These are phyloP conservation scores for Xylaria sp. DNA, from an alignment of 2,329 filamentous ascomycete genomes.

Conservation along the genomic window DNA sequence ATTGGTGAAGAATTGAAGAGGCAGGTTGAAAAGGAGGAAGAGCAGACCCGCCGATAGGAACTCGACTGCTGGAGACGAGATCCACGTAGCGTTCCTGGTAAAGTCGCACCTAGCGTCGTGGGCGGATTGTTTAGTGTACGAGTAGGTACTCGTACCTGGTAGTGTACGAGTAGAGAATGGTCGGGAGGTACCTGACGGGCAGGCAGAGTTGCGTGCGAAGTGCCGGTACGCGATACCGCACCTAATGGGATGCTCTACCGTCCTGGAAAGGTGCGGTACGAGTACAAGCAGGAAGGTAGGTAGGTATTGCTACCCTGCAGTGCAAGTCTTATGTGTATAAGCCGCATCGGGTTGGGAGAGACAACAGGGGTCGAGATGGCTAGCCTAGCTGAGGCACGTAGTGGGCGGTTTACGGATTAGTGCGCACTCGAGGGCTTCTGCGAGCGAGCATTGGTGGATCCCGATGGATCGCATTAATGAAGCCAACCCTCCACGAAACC, in stretches of 20 bases:
- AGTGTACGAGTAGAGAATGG: too few species aligned
- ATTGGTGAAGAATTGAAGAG: constrained; percentile 18
- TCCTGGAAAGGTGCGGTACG: too few species aligned
- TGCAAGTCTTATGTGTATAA: neutral
- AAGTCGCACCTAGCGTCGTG: too few species aligned
- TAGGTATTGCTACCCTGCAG: too few species aligned
- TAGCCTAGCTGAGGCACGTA: neutral
- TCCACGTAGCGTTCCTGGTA: constrained; percentile 6
- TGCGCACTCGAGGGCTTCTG: neutral
- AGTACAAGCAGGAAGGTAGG: too few species aligned
- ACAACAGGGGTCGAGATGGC: constrained; percentile 8
- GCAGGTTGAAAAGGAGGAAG: constrained; percentile 13
- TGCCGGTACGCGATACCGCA: too few species aligned
- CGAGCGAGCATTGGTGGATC: neutral
- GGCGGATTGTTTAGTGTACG: neutral
- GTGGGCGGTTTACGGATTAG: neutral
- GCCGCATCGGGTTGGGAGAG: constrained; percentile 13
- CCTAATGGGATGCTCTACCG: too few species aligned
- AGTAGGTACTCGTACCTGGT: neutral
- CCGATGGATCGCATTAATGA: too few species aligned
- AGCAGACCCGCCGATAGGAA: constrained; percentile 2
- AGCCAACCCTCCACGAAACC: too few species aligned
- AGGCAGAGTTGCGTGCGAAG: too few species aligned
- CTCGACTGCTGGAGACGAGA: constrained; percentile 2
- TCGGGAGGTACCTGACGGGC: too few species aligned